phyloP scores from a whole-genome alignment of 2,329 filamentous ascomycete genomes.

The Aspergillus felis region DNA sequence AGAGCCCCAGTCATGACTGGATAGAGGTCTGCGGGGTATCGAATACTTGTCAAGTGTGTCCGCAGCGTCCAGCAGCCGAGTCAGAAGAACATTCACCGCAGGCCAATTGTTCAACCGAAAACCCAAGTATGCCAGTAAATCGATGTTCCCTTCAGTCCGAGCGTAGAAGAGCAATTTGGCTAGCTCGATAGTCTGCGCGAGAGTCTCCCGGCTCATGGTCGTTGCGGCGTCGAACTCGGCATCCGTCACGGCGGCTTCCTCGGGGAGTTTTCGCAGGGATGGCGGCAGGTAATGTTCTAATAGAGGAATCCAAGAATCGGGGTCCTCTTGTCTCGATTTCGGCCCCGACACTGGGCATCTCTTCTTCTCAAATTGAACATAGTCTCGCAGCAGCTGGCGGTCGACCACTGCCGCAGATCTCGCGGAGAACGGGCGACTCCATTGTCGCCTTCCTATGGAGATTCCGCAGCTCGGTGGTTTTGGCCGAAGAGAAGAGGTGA shows the following conservation, averaged over 20 bases:
- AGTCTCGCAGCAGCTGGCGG: slow-evolving; percentile 15
- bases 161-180: slow-evolving; percentile 29
- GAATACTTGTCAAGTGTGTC: slow-evolving; percentile 20
- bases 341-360: slow-evolving; percentile 15
- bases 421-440: slow-evolving; percentile 19
- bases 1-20: slow-evolving; percentile 26
- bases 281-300: slow-evolving; percentile 33
- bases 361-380: slow-evolving; percentile 6
- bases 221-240: background rate
- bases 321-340: slow-evolving; percentile 17
- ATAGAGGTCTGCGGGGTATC: slow-evolving; percentile 18
- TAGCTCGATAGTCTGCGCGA: slow-evolving; percentile 27
- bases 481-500: slow-evolving; percentile 4
- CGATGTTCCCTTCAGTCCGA: slow-evolving; percentile 22
- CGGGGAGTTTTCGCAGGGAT: slow-evolving; percentile 16
- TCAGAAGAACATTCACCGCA: slow-evolving; percentile 37
- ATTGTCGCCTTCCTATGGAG: slow-evolving; percentile 14
- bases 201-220: slow-evolving; percentile 8
- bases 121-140: slow-evolving; percentile 40
- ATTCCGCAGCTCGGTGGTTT: slow-evolving; percentile 6
- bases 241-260: slow-evolving; percentile 3
- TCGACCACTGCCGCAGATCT: slow-evolving; percentile 15
- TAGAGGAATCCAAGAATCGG: slow-evolving; percentile 31
- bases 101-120: slow-evolving; percentile 39
- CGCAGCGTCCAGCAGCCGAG: slow-evolving; percentile 36